Evolutionary conservation across 352 stramenopile species (phyloP), one percentile per base, ranked within the genome.

Genomic region (Phytophthora foliorum): DNA sequence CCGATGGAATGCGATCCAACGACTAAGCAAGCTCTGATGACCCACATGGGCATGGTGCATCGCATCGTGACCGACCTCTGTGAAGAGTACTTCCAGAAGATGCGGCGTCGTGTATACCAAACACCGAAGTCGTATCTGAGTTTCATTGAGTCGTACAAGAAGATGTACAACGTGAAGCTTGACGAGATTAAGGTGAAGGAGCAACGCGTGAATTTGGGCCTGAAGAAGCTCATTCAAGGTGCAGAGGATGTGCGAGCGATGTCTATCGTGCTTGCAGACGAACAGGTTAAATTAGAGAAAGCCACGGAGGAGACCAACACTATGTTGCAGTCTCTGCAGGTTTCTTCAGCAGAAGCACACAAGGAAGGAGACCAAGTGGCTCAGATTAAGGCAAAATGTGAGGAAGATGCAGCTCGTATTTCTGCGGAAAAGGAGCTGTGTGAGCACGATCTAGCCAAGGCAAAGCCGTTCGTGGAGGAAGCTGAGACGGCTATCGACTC

Each of bases 101-200:
- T 99, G 95, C 93, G 97, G 59, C 82, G 98, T 0, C 89, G 95
- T 19, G 98, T 99, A 51, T 99, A 99, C 72, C 97, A 99, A 72
- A 99, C 98, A 1, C 98, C 98, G 4, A 99, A 99, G 78, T 98
- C 94, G 59, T 99, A 99, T 75, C 75, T 99, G 50, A 98, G 91
- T 64, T 99, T 99, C 72, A 99, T 99, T 63, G 92, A 98, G 59
- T 95, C 94, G 42, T 99, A 99, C 90, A 99, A 99, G 79, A 91
- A 92, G 61, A 98, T 99, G 94, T 99, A 99, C 81, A 76, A 71
- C 0, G 83, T 96, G 24, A 98, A 98, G 71, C 84, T 98, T 3
- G 92, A 97, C 32, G 93, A 98, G 55, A 93, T 99, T 56, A 98
- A 98, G 70, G 89, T 96, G 50, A 99, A 99, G 75, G 97, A 99